These are phyloP conservation scores for Ottelia alismoides DNA, from an alignment of 106 monocot species.

Conservation along the genomic window DNA sequence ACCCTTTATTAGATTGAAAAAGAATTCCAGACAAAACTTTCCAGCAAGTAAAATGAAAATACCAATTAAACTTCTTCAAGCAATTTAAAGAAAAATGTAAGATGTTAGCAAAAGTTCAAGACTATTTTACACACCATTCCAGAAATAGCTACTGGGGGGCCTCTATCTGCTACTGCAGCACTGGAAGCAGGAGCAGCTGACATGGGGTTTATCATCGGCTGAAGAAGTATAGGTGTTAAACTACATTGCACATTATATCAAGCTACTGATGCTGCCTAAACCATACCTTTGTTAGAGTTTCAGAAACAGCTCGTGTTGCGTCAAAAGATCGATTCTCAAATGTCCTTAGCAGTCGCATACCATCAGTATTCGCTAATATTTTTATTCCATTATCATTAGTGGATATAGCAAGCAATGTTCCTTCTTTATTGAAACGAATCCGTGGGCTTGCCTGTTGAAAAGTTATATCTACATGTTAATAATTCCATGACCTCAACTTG, in stretches of 20 bases:
- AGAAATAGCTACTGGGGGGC: slow-evolving; percentile 25
- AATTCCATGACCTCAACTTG: not conserved
- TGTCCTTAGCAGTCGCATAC: slow-evolving; percentile 26
- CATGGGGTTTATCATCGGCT: slow-evolving; percentile 43
- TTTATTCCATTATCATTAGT: slow-evolving; percentile 66
- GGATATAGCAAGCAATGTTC: slow-evolving; percentile 49
- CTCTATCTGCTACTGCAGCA: slow-evolving; percentile 33
- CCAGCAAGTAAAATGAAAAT: not conserved
- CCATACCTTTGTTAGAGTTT: slow-evolving; percentile 27
- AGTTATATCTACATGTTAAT: not conserved
- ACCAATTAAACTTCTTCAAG: not conserved
- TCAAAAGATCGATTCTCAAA: slow-evolving; percentile 38
- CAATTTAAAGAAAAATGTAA: not conserved
- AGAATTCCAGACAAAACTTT: no score
- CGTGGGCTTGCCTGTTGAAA: slow-evolving; percentile 31
- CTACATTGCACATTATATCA: not conserved
- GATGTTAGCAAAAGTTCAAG: not conserved
- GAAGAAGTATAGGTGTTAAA: slow-evolving; percentile 8
- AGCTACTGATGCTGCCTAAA: not conserved
- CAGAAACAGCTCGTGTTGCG: slow-evolving; percentile 23
- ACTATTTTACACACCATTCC: slow-evolving; percentile 41
- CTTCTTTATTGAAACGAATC: slow-evolving; percentile 64
- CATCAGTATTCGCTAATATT: slow-evolving; percentile 72
- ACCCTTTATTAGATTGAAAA: no score
- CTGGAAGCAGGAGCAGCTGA: slow-evolving; percentile 31